Percentiles rank a stretch among this genome's conserved stretches.
phyloP scores from a whole-genome alignment of 805 yeast genomes.

The Lachancea dasiensis region DNA sequence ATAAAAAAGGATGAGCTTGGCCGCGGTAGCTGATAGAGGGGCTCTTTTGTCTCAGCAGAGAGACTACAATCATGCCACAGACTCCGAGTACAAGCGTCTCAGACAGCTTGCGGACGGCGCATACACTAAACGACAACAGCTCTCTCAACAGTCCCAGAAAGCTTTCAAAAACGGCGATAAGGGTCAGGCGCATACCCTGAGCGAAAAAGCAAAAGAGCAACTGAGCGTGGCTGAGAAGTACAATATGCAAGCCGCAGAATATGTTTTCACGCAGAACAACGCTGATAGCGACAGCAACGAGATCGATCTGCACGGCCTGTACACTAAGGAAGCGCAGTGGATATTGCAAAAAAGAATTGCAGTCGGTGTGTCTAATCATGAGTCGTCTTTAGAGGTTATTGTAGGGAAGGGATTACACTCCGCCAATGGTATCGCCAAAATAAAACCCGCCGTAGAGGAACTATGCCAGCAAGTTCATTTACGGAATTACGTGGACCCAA shows the following conservation, averaged over 20 bases:
- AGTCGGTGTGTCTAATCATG: slow-evolving; percentile 53
- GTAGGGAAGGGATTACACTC: slow-evolving; percentile 94
- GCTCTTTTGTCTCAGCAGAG: slow-evolving; percentile 18
- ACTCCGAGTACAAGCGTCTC: slow-evolving; percentile 53
- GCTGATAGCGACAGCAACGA: slow-evolving; percentile 80
- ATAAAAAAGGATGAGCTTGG: slow-evolving; percentile 5
- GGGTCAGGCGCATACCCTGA: slow-evolving; percentile 62
- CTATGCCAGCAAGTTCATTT: slow-evolving; percentile 64
- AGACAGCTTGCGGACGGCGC: slow-evolving; percentile 67
- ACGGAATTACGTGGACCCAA: slow-evolving; percentile 53
- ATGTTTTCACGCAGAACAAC: slow-evolving; percentile 81
- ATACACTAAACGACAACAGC: slow-evolving; percentile 46
- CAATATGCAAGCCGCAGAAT: slow-evolving; percentile 82
- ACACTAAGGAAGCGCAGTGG: slow-evolving; percentile 80
- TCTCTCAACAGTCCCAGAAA: slow-evolving; percentile 62
- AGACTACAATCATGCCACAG: slow-evolving; percentile 73
- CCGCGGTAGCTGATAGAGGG: slow-evolving; percentile 14
- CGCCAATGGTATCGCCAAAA: slow-evolving; percentile 70
- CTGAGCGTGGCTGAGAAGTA: slow-evolving; percentile 55
- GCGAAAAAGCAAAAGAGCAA: slow-evolving; percentile 60
- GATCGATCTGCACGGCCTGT: slow-evolving; percentile 89
- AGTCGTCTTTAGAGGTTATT: slow-evolving; percentile 65
- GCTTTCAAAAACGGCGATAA: slow-evolving; percentile 77
- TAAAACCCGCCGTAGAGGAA: slow-evolving; percentile 83
- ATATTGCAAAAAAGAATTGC: slow-evolving; percentile 66